Evolutionary conservation across 1,284 basidiomycete genomes (phyloP).

Genomic region (Microstroma glucosiphilum): DNA sequence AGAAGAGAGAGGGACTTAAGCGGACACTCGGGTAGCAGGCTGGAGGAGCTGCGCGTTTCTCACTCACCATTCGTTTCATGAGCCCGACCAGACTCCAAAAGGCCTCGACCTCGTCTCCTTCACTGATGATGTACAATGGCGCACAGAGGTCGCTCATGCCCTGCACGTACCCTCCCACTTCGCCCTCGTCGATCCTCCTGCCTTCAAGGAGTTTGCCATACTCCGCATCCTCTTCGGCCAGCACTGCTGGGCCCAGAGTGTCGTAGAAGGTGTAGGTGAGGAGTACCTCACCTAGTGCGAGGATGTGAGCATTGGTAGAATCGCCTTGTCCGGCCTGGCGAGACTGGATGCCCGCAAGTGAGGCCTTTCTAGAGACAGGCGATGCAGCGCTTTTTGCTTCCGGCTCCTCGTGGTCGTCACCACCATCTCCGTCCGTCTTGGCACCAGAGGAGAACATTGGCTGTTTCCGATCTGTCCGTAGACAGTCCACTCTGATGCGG

Average conservation of each 20-base stretch:
- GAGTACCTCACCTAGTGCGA: conserved; percentile 69
- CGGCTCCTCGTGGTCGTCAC: conserved; percentile 56
- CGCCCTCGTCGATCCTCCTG: not conserved
- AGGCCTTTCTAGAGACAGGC: no score
- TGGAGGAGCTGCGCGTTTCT: not conserved
- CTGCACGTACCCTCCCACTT: conserved; percentile 65
- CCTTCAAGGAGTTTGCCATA: not conserved
- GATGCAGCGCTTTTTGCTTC: conserved; percentile 57
- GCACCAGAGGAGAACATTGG: conserved; percentile 63
- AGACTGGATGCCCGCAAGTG: not conserved
- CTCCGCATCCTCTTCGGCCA: not conserved
- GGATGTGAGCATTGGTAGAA: conserved; percentile 64
- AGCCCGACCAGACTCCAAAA: conserved; percentile 94
- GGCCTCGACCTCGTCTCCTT: conserved; percentile 76
- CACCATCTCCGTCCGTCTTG: not conserved
- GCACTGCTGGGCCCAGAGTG: conserved; percentile 5
- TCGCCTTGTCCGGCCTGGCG: not conserved
- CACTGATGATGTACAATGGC: conserved; percentile 85
- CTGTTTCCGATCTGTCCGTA: conserved; percentile 89
- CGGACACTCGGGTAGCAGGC: not conserved
- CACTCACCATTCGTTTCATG: conserved; percentile 81
- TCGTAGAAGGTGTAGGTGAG: conserved; percentile 65
- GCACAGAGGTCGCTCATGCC: conserved; percentile 96
- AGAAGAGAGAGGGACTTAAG: not conserved
- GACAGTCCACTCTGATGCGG: conserved; percentile 88